Base-by-base conservation (phyloP, 371 early-diverging fungal genomes). In the Rhizomucor pusillus region DNA sequence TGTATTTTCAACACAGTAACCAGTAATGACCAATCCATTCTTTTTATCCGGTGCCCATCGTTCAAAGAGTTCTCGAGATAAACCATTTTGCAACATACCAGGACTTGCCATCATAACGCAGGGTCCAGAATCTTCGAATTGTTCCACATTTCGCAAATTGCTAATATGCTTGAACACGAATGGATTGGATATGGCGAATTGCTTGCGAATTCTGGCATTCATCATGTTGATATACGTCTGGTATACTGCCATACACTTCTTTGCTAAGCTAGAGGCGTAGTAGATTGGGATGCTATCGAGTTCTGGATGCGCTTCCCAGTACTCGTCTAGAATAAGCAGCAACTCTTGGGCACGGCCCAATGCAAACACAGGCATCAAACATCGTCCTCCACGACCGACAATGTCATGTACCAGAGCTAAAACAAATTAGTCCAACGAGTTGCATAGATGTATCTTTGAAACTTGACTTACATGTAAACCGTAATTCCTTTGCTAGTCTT, bases 21-120 rank as follows among this genome's bases (percentile, higher is more conserved):
- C 99, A 0, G 99, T 94, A 47, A 99, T 93, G 33, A 99, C 88
- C 36, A 99, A 76, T 0, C 98, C 99, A 67, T 99, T 99, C 52
- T 90, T 87, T 50, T 84, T 86, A 63, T 99, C 96, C 0, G 90
- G 86, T 50, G 97, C 96, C 99, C 99, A 99, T 49, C 91, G 80
- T 67, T 99, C 99, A 65, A 99, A 92, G 54, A 99, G 75, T 68
- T 99, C 99, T 55, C 99, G 72, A 11, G 97, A 96, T 18, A 99
- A 75, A 3, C 99, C 99, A 66, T 89, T 97, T 88, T 99, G 99
- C 45, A 99, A 77, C 99, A 99, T 99, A 46, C 99, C 99, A 1
- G 99, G 99, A 78, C 91, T 90, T 22, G 99, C 99, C 92, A 99
- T 91, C 89, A 99, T 97, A 10, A 99, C 99, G 81, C 99, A 99